A percentile compares a stretch with the other conserved stretches of the same genome.
Conservation (phyloP, 768 basidiomycete species). For the Strobilomyces dryophilus region DNA sequence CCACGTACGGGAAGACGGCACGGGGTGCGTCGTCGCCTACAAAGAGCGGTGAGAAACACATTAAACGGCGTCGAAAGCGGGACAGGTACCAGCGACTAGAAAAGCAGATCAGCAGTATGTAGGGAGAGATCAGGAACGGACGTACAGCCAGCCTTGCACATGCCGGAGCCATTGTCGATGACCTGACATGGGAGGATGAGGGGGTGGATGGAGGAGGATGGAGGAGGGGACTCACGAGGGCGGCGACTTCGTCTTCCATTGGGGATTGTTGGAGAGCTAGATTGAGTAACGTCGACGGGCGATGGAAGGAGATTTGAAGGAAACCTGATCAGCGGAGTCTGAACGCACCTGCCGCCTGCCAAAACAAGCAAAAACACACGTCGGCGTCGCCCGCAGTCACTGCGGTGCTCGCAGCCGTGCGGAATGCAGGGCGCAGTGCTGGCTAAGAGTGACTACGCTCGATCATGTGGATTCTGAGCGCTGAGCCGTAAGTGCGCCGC, state of each 20-base stretch:
- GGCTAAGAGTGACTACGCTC: too few species aligned
- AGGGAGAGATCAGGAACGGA: conserved; percentile 23
- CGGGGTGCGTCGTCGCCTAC: conserved; percentile 85
- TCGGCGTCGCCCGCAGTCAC: conserved; percentile 1
- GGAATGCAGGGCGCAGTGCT: too few species aligned
- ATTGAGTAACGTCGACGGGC: conserved; percentile 16
- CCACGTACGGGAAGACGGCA: conserved; percentile 90
- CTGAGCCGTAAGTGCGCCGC: too few species aligned
- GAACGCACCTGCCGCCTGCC: conserved; percentile 14
- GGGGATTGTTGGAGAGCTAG: conserved; percentile 23
- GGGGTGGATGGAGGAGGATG: not conserved
- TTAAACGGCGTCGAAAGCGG: not conserved
- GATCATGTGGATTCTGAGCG: too few species aligned
- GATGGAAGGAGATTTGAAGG: conserved; percentile 18
- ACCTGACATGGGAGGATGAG: conserved; percentile 42
- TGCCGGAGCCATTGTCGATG: conserved; percentile 94
- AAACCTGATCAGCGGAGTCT: conserved; percentile 18
- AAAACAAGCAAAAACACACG: conserved; percentile 22
- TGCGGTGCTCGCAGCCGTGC: not conserved
- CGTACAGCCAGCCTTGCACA: conserved; percentile 99
- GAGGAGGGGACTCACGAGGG: conserved; percentile 35
- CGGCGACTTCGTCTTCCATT: conserved; percentile 68
- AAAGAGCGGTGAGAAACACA: conserved; percentile 17
- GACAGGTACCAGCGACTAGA: conserved; percentile 58
- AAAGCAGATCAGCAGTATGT: conserved; percentile 18